A percentile compares a stretch with the other conserved stretches of the same genome.
Evolutionary conservation across 2,329 filamentous ascomycete genomes (phyloP).

Genomic region (Scorias spongiosa): DNA sequence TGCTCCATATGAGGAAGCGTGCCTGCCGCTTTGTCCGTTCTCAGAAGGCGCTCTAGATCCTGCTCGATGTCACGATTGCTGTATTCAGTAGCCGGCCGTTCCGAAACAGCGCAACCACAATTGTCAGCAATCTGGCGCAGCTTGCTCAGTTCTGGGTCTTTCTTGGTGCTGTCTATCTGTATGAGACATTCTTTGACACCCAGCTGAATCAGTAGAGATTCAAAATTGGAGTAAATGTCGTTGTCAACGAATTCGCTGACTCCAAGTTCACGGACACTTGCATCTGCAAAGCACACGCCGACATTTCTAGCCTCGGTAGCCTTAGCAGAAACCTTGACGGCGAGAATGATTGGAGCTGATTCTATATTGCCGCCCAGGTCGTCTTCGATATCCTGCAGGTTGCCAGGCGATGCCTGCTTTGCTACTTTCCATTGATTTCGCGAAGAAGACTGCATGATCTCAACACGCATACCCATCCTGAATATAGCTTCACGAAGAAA

Average conservation of each 20-base stretch:
- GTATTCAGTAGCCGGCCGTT: constrained; percentile 64
- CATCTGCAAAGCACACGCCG: constrained; percentile 94
- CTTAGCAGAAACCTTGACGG: constrained; percentile 84
- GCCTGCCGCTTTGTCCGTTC: constrained; percentile 65
- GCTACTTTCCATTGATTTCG: constrained; percentile 83
- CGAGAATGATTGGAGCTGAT: constrained; percentile 82
- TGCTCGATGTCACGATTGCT: constrained; percentile 87
- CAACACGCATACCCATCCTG: constrained; percentile 74
- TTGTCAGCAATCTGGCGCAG: constrained; percentile 78
- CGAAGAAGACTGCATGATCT: constrained; percentile 69
- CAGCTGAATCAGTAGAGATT: constrained; percentile 87
- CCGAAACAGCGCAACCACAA: constrained; percentile 79
- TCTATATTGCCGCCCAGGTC: constrained; percentile 79
- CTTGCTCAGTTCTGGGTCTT: constrained; percentile 79
- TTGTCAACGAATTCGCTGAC: constrained; percentile 99
- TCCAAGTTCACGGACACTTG: constrained; percentile 84
- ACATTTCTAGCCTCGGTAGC: constrained; percentile 72
- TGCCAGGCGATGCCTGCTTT: constrained; percentile 79
- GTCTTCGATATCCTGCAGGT: constrained; percentile 92
- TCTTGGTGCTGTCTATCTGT: constrained; percentile 62
- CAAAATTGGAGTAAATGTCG: constrained; percentile 94
- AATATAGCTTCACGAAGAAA: constrained; percentile 92
- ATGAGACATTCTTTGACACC: constrained; percentile 88
- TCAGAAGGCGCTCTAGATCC: constrained; percentile 72
- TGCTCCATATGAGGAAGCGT: constrained; percentile 79